These are phyloP conservation scores for Caryopteris hybrid DNA, from an alignment of 305 asterid species.

Conservation along the genomic window DNA sequence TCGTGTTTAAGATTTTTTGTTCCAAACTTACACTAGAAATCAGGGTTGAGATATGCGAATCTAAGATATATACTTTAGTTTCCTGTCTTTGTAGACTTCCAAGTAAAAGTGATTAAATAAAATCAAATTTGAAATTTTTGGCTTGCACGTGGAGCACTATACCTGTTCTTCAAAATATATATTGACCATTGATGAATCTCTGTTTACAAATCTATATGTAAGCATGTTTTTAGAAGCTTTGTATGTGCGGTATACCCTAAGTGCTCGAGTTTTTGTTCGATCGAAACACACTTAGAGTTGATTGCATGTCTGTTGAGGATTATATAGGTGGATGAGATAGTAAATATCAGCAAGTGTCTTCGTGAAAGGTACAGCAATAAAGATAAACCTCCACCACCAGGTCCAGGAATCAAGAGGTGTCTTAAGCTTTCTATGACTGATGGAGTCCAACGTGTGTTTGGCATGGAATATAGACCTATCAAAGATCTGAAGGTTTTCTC, in stretches of 20 bases:
- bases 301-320: constrained; percentile 16
- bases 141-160: background rate
- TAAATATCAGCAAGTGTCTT: constrained; percentile 75
- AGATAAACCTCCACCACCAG: constrained; percentile 50
- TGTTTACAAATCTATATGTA: background rate
- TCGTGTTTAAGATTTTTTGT: background rate
- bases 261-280: background rate
- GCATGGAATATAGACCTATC: constrained; percentile 91
- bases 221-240: background rate
- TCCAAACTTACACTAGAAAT: background rate
- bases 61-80: background rate
- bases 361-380: constrained; percentile 62
- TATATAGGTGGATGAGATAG: constrained; percentile 85
- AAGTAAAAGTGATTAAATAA: background rate
- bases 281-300: background rate
- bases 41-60: background rate
- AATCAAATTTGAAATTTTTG: background rate
- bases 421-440: constrained; percentile 92
- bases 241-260: background rate
- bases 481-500: constrained; percentile 68
- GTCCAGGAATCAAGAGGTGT: constrained; percentile 84
- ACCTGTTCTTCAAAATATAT: background rate
- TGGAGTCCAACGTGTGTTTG: constrained; percentile 89
- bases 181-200: background rate
- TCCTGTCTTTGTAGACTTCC: background rate